phyloP scores from a whole-genome alignment of 345 rosid genomes.

The Kernera saxatilis region DNA sequence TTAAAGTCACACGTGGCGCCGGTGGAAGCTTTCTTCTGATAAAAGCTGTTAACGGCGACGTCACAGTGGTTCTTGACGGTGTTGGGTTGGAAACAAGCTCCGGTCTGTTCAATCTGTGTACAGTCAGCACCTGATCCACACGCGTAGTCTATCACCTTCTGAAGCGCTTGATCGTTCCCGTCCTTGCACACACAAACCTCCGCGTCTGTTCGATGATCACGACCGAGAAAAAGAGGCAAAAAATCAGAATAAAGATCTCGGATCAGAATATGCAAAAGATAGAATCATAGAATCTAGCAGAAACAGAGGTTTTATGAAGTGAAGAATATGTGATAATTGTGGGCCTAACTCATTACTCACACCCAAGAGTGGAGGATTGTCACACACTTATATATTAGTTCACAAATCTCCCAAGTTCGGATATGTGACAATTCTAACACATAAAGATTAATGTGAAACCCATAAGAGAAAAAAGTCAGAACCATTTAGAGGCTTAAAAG shows the following conservation, averaged over 20 bases:
- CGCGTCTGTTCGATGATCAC: slow-evolving; percentile 42
- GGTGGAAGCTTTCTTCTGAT: slow-evolving; percentile 23
- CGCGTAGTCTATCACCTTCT: slow-evolving; percentile 78
- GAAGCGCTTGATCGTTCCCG: slow-evolving; percentile 49
- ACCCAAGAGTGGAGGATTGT: too few relatives aligned
- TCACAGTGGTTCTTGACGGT: slow-evolving; percentile 41
- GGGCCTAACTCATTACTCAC: too few relatives aligned
- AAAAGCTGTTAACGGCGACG: slow-evolving; percentile 32
- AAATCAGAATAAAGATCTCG: not conserved
- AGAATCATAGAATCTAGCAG: not conserved
- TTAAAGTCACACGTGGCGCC: slow-evolving; percentile 31
- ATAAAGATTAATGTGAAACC: not conserved
- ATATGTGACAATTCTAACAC: too few relatives aligned
- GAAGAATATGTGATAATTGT: not conserved
- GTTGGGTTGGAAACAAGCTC: slow-evolving; percentile 77
- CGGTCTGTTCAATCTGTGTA: slow-evolving; percentile 48
- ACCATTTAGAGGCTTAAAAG: not conserved
- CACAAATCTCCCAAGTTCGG: too few relatives aligned
- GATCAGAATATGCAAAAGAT: not conserved
- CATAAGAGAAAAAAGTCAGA: not conserved
- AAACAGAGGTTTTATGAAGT: not conserved
- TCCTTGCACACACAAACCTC: slow-evolving; percentile 72
- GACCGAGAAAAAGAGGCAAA: not conserved
- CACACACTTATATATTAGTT: too few relatives aligned
- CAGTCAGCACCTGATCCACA: slow-evolving; percentile 90